These are phyloP conservation scores for Beta corolliflora DNA, from an alignment of 179 eudicot genomes.

Conservation along the genomic window DNA sequence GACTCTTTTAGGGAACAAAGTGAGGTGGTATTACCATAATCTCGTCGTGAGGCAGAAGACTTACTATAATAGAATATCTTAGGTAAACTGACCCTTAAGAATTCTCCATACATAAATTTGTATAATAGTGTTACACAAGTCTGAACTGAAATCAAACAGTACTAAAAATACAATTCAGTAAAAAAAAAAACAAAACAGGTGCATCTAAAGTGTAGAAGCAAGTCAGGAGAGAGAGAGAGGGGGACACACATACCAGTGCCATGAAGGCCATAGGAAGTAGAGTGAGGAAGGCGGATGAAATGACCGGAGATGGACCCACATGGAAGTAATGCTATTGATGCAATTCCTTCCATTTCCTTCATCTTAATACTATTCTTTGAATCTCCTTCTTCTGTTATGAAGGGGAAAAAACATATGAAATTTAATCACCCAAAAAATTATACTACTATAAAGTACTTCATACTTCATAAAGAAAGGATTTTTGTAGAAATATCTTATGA, in stretches of 20 bases:
- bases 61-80: no score
- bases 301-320: slow-evolving; percentile 94
- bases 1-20: no score
- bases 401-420: not conserved
- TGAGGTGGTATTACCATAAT: no score
- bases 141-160: no score
- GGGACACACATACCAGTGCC: slow-evolving; percentile 60
- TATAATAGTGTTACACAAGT: no score
- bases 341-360: slow-evolving; percentile 76
- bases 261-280: slow-evolving; percentile 85
- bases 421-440: not conserved
- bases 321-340: slow-evolving; percentile 82
- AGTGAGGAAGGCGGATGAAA: slow-evolving; percentile 81
- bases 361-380: not conserved
- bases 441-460: not conserved
- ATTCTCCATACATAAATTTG: no score
- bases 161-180: no score
- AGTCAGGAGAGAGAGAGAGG: slow-evolving; percentile 9
- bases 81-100: no score
- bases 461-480: no score
- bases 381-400: slow-evolving; percentile 22
- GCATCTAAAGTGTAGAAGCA: not conserved
- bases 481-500: no score
- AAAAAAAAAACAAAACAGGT: not conserved
- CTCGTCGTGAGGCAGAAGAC: no score